Evolutionary conservation across 345 rosid species (phyloP), one percentile per base, ranked within the genome.

Genomic region (Euphorbia peplus): DNA sequence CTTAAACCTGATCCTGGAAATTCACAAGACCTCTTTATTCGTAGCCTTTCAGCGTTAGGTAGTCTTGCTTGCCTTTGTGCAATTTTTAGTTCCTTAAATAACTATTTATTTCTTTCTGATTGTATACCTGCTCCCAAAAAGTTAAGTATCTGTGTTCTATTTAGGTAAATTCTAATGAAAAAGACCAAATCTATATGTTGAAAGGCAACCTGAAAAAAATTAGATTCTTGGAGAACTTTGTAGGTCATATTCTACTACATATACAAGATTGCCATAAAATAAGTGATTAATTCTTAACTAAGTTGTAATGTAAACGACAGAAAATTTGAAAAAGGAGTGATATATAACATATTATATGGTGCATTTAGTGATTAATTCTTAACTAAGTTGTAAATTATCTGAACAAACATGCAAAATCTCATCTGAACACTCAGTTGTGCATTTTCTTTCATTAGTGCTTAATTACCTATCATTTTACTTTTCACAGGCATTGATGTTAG

Each of bases 1-100:
- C 75, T 93, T 44, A 93, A 93, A 81, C 98, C 97, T 76, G 98
- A 93, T 74, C 98, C 98, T 3, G 98, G 96, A 71, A 89, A 91
- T 79, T 89, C 98, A 7, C 98, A 91, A 80, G 91, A 88, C 61
- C 95, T 93, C 76, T 93, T 86, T 72, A 83, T 93, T 70, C 90
- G 83, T 44, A 93, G 98, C 70, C 86, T 93, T 18, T 84, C 97
- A 64, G 97, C 98, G 70, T 78, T 93, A 84, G 98, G 98, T 93
- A 81, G 70, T 50, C 22, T 53, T 60, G 29, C 64, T 30, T 39
- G 2, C 30, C 57, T 68, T 67, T 56, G 9, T 3, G 41, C 7
- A 24, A 32, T 32, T 0, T n/a, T 5, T 18, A 44, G 22, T 67
- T 64, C n/a, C 52, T 52, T 42, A 60, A 44, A 37, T 51, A 12